phyloP scores from a whole-genome alignment of 163 green algal species.

The Chlorella variabilis region DNA sequence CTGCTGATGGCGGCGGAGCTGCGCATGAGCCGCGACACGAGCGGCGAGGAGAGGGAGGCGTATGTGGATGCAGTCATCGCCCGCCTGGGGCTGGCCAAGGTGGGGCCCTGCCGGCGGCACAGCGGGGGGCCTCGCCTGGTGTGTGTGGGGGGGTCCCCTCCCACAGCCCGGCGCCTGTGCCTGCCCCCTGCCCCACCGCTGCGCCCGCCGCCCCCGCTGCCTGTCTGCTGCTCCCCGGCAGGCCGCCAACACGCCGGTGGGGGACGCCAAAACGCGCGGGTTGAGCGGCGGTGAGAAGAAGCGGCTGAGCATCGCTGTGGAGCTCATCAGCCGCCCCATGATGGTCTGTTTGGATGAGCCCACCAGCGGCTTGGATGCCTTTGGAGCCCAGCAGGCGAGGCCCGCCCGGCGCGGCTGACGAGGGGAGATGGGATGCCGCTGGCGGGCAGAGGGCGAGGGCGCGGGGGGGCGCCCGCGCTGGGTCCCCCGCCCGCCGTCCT shows the following conservation, averaged over 20 bases:
- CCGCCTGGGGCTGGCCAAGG: constrained; percentile 75
- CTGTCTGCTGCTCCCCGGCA: neutral
- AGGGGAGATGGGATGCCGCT: neutral
- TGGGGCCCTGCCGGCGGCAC: neutral
- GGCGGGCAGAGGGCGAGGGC: neutral
- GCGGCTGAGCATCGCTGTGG: constrained; percentile 88
- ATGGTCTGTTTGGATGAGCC: constrained; percentile 74
- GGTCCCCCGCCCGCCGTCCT: neutral
- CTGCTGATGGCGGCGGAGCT: constrained; percentile 85
- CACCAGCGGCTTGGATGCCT: constrained; percentile 87
- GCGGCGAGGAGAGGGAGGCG: constrained; percentile 48
- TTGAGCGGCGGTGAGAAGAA: constrained; percentile 91
- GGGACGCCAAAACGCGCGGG: constrained; percentile 80
- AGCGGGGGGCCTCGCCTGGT: too few relatives aligned
- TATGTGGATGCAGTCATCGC: constrained; percentile 81
- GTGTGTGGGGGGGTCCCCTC: too few relatives aligned
- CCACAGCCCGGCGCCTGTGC: too few relatives aligned
- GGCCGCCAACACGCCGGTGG: constrained; percentile 77
- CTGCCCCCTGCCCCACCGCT: too few relatives aligned
- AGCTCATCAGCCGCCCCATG: constrained; percentile 74
- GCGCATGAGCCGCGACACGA: constrained; percentile 63
- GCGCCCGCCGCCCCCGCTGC: neutral
- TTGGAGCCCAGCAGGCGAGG: constrained; percentile 80
- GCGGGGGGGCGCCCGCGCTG: neutral
- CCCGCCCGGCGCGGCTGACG: too few relatives aligned